A percentile compares a stretch with the other conserved stretches of the same genome.
Evolutionary conservation across 2,329 filamentous ascomycete species (phyloP).

Genomic region (Ophiosphaerella narmari): DNA sequence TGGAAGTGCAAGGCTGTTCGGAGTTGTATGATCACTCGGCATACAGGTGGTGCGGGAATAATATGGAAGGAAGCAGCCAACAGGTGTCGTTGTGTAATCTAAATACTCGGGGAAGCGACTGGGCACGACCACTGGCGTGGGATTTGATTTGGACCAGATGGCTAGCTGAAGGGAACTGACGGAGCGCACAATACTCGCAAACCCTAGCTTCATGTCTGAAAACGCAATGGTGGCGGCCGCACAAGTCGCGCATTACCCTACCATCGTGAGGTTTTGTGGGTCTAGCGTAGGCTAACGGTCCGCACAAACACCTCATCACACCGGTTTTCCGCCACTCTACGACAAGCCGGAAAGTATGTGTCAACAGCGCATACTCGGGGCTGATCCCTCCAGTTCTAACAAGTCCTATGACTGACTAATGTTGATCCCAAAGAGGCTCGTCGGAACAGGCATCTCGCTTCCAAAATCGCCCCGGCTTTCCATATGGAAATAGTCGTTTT

Average conservation of each 20-base stretch:
- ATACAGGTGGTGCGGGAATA: constrained; percentile 19
- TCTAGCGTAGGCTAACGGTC: constrained; percentile 2
- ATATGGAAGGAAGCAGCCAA: constrained; percentile 18
- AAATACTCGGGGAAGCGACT: constrained; percentile 23
- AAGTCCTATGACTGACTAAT: no score
- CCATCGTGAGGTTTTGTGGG: constrained; percentile 7
- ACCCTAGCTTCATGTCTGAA: no score
- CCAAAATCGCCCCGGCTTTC: no score
- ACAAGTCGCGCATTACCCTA: constrained; percentile 27
- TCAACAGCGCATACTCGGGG: background rate
- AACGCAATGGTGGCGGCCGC: constrained; percentile 14
- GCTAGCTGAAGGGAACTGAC: background rate
- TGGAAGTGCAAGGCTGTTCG: constrained; percentile 15
- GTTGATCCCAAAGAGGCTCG: no score
- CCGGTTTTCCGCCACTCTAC: constrained; percentile 1
- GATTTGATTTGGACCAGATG: background rate
- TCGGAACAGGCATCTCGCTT: no score
- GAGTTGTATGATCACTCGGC: background rate
- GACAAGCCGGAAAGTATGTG: background rate
- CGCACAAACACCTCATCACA: constrained; percentile 23
- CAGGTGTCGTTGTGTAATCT: constrained; percentile 26
- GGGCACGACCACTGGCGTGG: constrained; percentile 7
- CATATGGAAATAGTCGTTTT: no score
- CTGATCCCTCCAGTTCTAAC: no score
- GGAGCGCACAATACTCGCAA: no score